Evolutionary conservation across 768 basidiomycete genomes (phyloP), one percentile per base, ranked within the genome.

Genomic region (Stropharia rugosoannulata): DNA sequence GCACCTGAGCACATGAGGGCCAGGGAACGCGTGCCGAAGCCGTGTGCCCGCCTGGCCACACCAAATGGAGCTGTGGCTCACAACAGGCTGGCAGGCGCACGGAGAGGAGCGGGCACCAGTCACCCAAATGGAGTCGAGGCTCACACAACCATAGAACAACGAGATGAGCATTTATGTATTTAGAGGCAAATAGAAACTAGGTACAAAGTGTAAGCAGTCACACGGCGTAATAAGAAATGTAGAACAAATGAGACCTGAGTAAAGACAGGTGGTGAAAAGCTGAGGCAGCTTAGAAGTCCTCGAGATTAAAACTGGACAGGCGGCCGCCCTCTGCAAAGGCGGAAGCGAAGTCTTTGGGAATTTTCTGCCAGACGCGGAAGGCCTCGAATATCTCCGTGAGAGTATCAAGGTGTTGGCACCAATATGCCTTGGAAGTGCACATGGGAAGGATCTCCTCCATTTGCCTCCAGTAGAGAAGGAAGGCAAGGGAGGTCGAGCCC

Each of bases 401-500:
- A 2, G 11, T 16, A 16, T 39, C 38, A 11, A 39, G 11, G 38
- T 39, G 38, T 22, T 22, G 22, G 22, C 4, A 4, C 22, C 22
- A 22, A 39, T 63, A 63, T 4, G 62, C 57, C 29, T 51, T 54
- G n/a, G 57, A 62, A n/a, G 55, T 64, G 35, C 45, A 37, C 38
- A 59, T 18, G n/a, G 62, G 64, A 5, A 65, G 48, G 16, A 67
- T 59, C 19, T 61, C 59, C 10, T 64, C 63, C 36, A 64, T 51
- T 5, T 45, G 53, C 1, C 56, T 37, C 72, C 70, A 71, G 37
- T 73, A 74, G 2, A 56, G 38, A 0, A 73, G 61, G 22, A 73
- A 74, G 3, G 69, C 59, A 1, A 66, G 55, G 0, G 70, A 73
- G 0, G 66, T 62, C 73, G 69, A 73, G 1, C 62, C 49, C 0